Evolutionary conservation across 768 basidiomycete genomes (phyloP).

Genomic region (Podaxis sp.): DNA sequence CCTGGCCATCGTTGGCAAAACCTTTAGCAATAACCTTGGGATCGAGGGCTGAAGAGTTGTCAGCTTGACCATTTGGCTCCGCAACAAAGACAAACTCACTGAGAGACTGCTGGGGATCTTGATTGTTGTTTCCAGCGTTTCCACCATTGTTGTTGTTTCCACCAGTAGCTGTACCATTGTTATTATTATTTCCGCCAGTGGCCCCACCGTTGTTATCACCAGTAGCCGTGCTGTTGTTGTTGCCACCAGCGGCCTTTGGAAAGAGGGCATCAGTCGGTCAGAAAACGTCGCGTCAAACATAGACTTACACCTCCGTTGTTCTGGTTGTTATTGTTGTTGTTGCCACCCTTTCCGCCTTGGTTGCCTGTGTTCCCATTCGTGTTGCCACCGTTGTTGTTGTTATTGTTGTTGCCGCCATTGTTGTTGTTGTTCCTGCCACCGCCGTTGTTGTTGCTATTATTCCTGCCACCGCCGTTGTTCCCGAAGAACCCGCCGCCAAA

Average conservation of each 20-base stretch:
- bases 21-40: conserved; percentile 50
- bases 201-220: conserved; percentile 13
- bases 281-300: not conserved
- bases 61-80: not conserved
- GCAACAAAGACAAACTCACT: conserved; percentile 21
- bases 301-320: conserved; percentile 13
- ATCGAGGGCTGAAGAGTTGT: conserved; percentile 27
- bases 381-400: conserved; percentile 15
- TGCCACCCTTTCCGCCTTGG: conserved; percentile 4
- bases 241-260: conserved; percentile 3
- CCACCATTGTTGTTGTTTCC: conserved; percentile 15
- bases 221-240: conserved; percentile 13
- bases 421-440: conserved; percentile 14
- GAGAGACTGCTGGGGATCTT: conserved; percentile 44
- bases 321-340: conserved; percentile 10
- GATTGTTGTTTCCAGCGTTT: conserved; percentile 26
- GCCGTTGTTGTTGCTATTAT: conserved; percentile 6
- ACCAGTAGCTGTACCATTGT: not conserved
- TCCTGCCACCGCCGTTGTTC: conserved; percentile 12
- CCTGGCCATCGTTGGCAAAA: conserved; percentile 55
- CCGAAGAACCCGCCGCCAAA: conserved; percentile 14
- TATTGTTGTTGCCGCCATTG: conserved; percentile 12
- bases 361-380: conserved; percentile 1
- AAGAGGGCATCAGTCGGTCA: not conserved
- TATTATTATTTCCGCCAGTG: conserved; percentile 24